Evolutionary conservation across 176 grass and related monocot genomes (phyloP), one percentile per base, ranked within the genome.

Genomic region (Calamus simplicifolius): DNA sequence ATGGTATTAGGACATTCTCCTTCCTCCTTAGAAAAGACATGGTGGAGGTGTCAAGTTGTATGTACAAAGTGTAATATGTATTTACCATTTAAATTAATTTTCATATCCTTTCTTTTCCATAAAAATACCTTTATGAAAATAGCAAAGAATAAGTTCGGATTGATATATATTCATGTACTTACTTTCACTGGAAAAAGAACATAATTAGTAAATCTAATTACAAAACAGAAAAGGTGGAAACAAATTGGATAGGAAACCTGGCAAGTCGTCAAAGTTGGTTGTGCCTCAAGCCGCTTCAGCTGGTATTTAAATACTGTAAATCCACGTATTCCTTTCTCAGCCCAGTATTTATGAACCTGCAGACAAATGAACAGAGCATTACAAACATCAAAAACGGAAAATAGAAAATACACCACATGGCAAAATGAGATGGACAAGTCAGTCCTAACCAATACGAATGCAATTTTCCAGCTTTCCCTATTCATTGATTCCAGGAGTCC

Each of bases 271-370:
- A 96, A 57, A 8, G 60, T 73, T 28, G 77, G 79, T 48, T 96
- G 92, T 7, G 86, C 92, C 23, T 90, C 87, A 13, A 96, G 75
- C 49, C 92, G 68, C 75, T 90, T 87, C 51, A 96, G 66, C 62
- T 84, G 87, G 66, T 67, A 90, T 56, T 90, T 96, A 54, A 64
- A 96, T 54, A 96, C 80, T 3, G 79, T 82, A 58, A 77, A 89
- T 0, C 88, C 77, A 6, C 79, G 82, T 0, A 85, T 54, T 48
- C 92, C 92, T 1, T 80, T 82, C 53, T 90, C 74, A 19, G 77
- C 65, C 92, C 92, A 97, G 56, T 64, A 75, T 25, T 97, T 58
- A 31, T 64, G 64, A 19, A 97, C 92, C 92, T 97, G 77, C 43
- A 54, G 3, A 78, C 67, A 48, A 38, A 19, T 50, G 7, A 50